Conservation (phyloP, 169 alveolate genomes). For the Plasmodium coatneyi region DNA sequence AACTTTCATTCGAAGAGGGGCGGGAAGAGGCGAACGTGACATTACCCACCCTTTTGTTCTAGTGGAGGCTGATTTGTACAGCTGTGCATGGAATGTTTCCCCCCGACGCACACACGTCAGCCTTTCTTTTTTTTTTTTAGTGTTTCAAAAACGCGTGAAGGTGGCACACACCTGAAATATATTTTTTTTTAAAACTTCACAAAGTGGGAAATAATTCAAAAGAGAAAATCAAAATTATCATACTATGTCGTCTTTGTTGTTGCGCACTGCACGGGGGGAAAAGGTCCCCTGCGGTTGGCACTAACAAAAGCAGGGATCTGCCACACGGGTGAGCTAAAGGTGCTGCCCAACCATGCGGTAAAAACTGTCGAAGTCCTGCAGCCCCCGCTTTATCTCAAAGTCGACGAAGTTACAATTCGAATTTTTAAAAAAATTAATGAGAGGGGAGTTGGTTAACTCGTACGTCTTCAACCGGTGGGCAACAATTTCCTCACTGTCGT, state of each 20-base stretch:
- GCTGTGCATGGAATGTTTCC: neutral
- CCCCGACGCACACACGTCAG: neutral
- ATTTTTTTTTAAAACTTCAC: neutral
- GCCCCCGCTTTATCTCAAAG: conserved; percentile 32
- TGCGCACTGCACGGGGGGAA: neutral
- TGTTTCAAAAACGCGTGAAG: neutral
- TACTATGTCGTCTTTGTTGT: neutral
- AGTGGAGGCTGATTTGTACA: neutral
- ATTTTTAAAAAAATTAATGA: conserved; percentile 51
- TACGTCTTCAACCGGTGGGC: conserved; percentile 26
- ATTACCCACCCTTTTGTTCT: neutral
- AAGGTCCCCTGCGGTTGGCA: neutral
- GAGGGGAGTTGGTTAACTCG: conserved; percentile 6
- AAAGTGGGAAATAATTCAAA: neutral
- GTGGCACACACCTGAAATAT: neutral
- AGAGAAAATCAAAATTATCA: neutral
- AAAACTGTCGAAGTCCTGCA: conserved; percentile 37
- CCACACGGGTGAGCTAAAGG: neutral
- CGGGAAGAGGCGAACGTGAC: neutral
- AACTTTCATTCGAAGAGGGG: conserved; percentile 28
- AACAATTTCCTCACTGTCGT: conserved; percentile 40
- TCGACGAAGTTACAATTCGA: conserved; percentile 20
- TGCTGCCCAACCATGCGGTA: neutral
- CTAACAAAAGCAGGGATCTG: neutral
- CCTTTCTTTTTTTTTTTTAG: neutral